Evolutionary conservation across 345 rosid species (phyloP).

Genomic region (Pelargonium nanum): DNA sequence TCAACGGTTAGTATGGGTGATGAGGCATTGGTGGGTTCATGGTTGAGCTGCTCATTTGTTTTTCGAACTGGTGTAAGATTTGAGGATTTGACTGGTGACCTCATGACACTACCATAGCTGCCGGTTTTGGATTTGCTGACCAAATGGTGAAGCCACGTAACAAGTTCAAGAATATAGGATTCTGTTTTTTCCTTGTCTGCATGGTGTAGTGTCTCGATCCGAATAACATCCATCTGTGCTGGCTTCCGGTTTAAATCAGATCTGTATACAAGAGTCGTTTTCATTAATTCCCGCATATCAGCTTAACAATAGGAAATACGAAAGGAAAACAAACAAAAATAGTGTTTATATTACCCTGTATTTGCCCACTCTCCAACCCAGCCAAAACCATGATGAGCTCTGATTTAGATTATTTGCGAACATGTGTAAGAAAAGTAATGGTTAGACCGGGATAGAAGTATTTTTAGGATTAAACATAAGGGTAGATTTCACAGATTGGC

Average conservation of each 20-base stretch:
- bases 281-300: neutral
- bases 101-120: slow-evolving; percentile 5
- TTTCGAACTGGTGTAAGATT: slow-evolving; percentile 2
- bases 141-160: slow-evolving; percentile 74
- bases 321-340: slow-evolving; percentile 7
- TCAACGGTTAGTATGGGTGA: slow-evolving; percentile 25
- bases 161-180: slow-evolving; percentile 62
- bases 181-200: slow-evolving; percentile 77
- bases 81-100: slow-evolving; percentile 13
- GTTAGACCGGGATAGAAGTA: neutral
- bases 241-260: slow-evolving; percentile 45
- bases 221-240: slow-evolving; percentile 39
- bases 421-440: slow-evolving; percentile 19
- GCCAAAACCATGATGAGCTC: slow-evolving; percentile 99
- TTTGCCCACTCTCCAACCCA: slow-evolving; percentile 99
- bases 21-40: slow-evolving; percentile 13
- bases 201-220: slow-evolving; percentile 79
- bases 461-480: neutral
- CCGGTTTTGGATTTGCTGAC: slow-evolving; percentile 36
- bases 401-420: slow-evolving; percentile 19
- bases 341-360: slow-evolving; percentile 52
- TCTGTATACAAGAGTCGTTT: slow-evolving; percentile 26
- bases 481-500: neutral
- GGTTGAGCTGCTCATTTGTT: slow-evolving; percentile 13
- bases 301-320: neutral